Evolutionary conservation across 2,329 filamentous ascomycete species (phyloP), one percentile per base, ranked within the genome.

Genomic region (Trematosphaeria pertusa): DNA sequence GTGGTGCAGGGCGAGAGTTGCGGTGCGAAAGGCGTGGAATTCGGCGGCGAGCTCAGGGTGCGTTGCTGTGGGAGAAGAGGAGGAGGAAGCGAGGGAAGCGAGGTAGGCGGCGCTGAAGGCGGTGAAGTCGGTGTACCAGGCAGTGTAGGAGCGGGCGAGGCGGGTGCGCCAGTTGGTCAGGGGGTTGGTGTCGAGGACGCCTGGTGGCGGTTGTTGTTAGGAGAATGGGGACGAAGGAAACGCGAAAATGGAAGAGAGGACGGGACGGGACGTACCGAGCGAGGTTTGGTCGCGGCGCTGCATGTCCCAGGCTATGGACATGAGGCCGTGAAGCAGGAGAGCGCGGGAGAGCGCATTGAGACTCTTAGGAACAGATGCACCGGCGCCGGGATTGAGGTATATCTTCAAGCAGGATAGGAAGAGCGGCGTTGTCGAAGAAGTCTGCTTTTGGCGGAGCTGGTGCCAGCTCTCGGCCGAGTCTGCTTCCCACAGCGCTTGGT

Each of bases 271-370:
- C 5, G 15, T 75, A 70, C 81, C 80, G 0, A 86, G 74, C 0
- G 81, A 80, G 0, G 83, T 86, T 56, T 86, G 83, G 44, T 86
- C 84, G 5, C 84, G 73, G 1, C 84, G 73, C 39, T 82, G 80
- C 72, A 87, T 79, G 47, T 86, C 83, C 75, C 83, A 85, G 2
- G 78, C 78, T 3, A 86, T 75, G 0, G 81, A 84, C 82, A 87
- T 85, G 1, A 86, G 66, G 0, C 83, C 84, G 37, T 86, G 83
- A 0, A 86, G 70, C 1, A 86, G 64, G 1, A 86, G 67, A 0
- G 82, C 66, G 0, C 81, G 72, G 0, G 82, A 81, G 0, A 86
- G 58, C 0, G 74, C 74, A 48, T 83, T 84, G 0, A 85, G 72
- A 64, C 11, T 71, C 56, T 24, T 71, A 39, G 18, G 75, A 0